These are phyloP conservation scores for grape (Vitis vinifera) DNA, from an alignment of 164 flowering plant species.

Conservation along the genomic window DNA sequence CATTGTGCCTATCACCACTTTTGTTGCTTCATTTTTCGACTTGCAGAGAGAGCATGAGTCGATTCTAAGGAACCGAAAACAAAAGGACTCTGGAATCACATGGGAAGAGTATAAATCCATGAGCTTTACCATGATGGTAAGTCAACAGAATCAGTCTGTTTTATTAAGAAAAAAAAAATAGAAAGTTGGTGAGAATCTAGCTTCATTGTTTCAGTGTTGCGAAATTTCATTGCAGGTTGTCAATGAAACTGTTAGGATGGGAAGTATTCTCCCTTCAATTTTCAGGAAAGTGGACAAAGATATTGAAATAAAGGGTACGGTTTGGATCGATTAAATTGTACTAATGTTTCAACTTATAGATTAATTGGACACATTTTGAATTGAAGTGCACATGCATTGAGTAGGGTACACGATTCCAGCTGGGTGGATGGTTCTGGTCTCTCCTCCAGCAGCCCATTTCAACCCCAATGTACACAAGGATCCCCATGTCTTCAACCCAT, in stretches of 20 bases:
- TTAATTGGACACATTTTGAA: neutral
- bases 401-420: slow-evolving; percentile 89
- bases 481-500: slow-evolving; percentile 80
- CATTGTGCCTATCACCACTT: neutral
- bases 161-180: no score
- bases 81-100: slow-evolving; percentile 46
- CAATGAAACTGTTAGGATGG: slow-evolving; percentile 70
- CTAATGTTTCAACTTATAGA: neutral
- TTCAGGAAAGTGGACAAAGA: slow-evolving; percentile 65
- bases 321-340: neutral
- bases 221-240: slow-evolving; percentile 46
- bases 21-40: neutral
- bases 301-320: slow-evolving; percentile 52
- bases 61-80: slow-evolving; percentile 37
- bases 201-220: neutral
- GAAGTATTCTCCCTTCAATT: slow-evolving; percentile 71
- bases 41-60: slow-evolving; percentile 63
- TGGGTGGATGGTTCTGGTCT: slow-evolving; percentile 89
- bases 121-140: slow-evolving; percentile 36
- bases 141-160: no score
- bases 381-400: neutral
- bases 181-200: no score
- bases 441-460: slow-evolving; percentile 94
- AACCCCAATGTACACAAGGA: slow-evolving; percentile 67
- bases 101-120: slow-evolving; percentile 71